These are phyloP conservation scores for Colletotrichum orbiculare DNA, from an alignment of 2,329 filamentous ascomycete species.

Conservation along the genomic window DNA sequence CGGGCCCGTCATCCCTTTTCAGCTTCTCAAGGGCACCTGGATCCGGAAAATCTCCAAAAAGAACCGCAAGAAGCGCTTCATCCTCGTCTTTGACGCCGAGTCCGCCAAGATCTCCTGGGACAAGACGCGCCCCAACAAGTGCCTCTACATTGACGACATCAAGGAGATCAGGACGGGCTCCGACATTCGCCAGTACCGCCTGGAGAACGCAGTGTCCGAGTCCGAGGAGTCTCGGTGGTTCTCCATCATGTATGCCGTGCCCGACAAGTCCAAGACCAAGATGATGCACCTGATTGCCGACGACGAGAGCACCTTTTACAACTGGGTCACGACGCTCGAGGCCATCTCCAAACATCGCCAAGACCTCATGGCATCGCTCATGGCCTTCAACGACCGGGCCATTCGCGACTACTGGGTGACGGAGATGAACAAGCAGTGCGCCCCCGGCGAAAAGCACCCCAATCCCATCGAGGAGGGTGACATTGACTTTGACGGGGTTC, in stretches of 20 bases:
- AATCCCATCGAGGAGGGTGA: constrained; percentile 70
- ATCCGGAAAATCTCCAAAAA: constrained; percentile 90
- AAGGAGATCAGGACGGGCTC: constrained; percentile 86
- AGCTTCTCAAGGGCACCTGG: constrained; percentile 81
- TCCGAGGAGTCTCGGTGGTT: constrained; percentile 81
- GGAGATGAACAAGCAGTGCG: constrained; percentile 79
- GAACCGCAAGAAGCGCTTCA: constrained; percentile 76
- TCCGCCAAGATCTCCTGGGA: constrained; percentile 92
- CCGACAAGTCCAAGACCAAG: constrained; percentile 84
- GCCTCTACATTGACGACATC: constrained; percentile 95
- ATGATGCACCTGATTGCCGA: constrained; percentile 89
- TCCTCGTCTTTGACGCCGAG: constrained; percentile 80
- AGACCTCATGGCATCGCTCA: constrained; percentile 88
- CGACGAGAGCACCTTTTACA: constrained; percentile 74
- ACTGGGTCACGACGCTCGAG: constrained; percentile 88
- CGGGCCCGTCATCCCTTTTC: constrained; percentile 80
- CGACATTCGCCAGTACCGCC: constrained; percentile 88
- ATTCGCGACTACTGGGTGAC: constrained; percentile 86
- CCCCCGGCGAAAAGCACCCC: constrained; percentile 54
- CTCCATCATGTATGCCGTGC: constrained; percentile 86
- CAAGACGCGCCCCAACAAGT: constrained; percentile 79
- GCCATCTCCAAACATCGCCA: constrained; percentile 87
- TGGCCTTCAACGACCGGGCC: constrained; percentile 85
- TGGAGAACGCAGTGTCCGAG: constrained; percentile 80
- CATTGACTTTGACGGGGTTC: constrained; percentile 82